A percentile compares a stretch with the other conserved stretches of the same genome.
These are phyloP conservation scores for Rhodomyrtus psidioides DNA, from an alignment of 441 rosid species.

Conservation along the genomic window DNA sequence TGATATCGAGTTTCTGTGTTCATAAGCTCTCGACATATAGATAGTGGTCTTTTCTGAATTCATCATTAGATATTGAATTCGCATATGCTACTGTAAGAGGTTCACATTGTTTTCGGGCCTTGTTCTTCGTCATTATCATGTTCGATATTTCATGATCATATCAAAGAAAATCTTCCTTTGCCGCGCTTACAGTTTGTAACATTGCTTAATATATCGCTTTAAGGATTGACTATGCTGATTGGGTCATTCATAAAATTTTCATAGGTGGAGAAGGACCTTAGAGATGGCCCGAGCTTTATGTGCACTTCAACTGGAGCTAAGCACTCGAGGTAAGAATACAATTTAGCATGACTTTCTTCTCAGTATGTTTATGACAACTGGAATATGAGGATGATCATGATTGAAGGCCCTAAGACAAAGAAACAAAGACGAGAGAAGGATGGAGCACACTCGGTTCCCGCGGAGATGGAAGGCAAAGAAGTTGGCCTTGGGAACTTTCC, in stretches of 20 bases:
- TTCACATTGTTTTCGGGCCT: neutral
- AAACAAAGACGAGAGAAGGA: neutral
- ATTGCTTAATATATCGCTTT: neutral
- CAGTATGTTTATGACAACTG: neutral
- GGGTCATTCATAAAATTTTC: neutral
- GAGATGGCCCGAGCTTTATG: conserved; percentile 43
- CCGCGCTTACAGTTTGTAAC: neutral
- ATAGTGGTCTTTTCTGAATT: neutral
- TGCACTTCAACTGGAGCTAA: conserved; percentile 18
- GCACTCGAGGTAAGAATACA: neutral
- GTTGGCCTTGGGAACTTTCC: conserved; percentile 25
- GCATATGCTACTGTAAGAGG: neutral
- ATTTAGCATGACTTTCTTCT: neutral
- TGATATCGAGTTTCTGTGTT: neutral
- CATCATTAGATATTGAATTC: too few relatives aligned
- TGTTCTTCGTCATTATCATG: neutral
- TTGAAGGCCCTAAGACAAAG: neutral
- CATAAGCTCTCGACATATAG: neutral
- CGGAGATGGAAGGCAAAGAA: neutral
- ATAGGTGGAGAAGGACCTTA: conserved; percentile 35
- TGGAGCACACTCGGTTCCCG: neutral
- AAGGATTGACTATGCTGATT: neutral
- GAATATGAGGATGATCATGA: neutral
- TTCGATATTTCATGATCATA: neutral
- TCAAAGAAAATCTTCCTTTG: too few relatives aligned